phyloP scores from a whole-genome alignment of 2,329 filamentous ascomycete genomes.

The Diaporthe citriasiana region DNA sequence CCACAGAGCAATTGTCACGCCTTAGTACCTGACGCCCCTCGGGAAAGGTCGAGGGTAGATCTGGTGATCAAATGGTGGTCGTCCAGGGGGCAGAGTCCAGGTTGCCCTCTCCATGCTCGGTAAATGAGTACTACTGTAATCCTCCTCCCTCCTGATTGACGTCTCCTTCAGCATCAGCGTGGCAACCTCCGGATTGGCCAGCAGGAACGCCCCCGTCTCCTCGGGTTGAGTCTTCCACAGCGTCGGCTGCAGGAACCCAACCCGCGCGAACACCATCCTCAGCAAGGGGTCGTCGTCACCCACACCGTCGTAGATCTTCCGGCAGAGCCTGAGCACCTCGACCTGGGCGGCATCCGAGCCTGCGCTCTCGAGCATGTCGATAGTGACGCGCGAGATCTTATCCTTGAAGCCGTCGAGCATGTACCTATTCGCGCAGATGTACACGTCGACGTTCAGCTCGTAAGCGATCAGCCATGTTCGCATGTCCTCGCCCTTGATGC shows the following conservation, averaged over 20 bases:
- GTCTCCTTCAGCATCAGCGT: slow-evolving; percentile 64
- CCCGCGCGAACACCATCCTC: slow-evolving; percentile 63
- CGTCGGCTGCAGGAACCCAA: slow-evolving; percentile 62
- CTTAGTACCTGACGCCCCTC: slow-evolving; percentile 19
- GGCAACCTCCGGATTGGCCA: slow-evolving; percentile 61
- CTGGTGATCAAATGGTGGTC: neutral
- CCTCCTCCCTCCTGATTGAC: slow-evolving; percentile 58
- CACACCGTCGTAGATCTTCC: slow-evolving; percentile 59
- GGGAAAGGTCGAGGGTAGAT: slow-evolving; percentile 11
- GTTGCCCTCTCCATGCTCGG: slow-evolving; percentile 59
- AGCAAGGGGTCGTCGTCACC: slow-evolving; percentile 59
- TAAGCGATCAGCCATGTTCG: slow-evolving; percentile 63
- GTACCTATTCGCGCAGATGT: slow-evolving; percentile 63
- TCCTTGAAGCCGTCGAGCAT: slow-evolving; percentile 61
- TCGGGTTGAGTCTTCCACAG: slow-evolving; percentile 59
- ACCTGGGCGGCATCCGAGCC: slow-evolving; percentile 58
- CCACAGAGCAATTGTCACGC: no score
- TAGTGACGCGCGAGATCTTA: slow-evolving; percentile 56
- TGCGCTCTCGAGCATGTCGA: slow-evolving; percentile 63
- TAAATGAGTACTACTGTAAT: slow-evolving; percentile 52
- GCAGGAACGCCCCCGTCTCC: slow-evolving; percentile 59
- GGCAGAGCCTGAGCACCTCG: slow-evolving; percentile 60
- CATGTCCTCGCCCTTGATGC: slow-evolving; percentile 61
- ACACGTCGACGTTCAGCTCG: slow-evolving; percentile 63
- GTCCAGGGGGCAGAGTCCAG: slow-evolving; percentile 17